Base-by-base conservation (phyloP, 2,329 filamentous ascomycete species). In the Chrysosporium queenslandicum region DNA sequence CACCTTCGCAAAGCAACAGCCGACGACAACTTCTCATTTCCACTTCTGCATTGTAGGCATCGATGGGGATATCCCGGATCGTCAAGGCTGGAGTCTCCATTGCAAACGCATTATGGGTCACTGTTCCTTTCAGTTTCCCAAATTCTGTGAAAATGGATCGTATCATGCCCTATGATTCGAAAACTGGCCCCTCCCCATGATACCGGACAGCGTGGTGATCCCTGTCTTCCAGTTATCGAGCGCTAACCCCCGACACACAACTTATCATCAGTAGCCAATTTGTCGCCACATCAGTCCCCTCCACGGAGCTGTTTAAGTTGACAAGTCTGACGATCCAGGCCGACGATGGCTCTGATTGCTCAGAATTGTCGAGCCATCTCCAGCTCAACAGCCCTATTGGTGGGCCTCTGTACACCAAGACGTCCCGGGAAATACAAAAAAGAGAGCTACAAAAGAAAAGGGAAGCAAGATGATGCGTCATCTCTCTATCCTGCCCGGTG, bases 261-360 rank as follows among this genome's bases (percentile, higher is more conserved):
- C n/a, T n/a, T n/a, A n/a, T n/a, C n/a, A n/a, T n/a, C n/a, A n/a
- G n/a, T n/a, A n/a, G n/a, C n/a, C n/a, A 30, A 30, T 16, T 11
- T 34, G 45, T 47, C 37, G 45, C 45, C 45, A 47, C 45, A 47
- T 47, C 30, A 23, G 25, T 25, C n/a, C 37, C 37, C 25, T 29
- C 11, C 42, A n/a, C 18, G n/a, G 18, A 37, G 45, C 45, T 16
- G 3, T 14, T 36, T n/a, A 8, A 4, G 30, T 25, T 37, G 45
- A 16, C 30, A 48, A 14, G 12, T n/a, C n/a, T n/a, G n/a, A n/a
- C n/a, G n/a, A n/a, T n/a, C n/a, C 45, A 14, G 27, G 18, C 34
- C 30, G 9, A 27, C 20, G 16, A 23, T 46, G 8, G 42, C 16
- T 14, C 30, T 43, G 43, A 46, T 46, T 46, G 29, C 29, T 36